Percentiles rank a stretch among this genome's conserved stretches.
Conservation (phyloP, 2,329 filamentous ascomycete species). For the Fusarium musae region DNA sequence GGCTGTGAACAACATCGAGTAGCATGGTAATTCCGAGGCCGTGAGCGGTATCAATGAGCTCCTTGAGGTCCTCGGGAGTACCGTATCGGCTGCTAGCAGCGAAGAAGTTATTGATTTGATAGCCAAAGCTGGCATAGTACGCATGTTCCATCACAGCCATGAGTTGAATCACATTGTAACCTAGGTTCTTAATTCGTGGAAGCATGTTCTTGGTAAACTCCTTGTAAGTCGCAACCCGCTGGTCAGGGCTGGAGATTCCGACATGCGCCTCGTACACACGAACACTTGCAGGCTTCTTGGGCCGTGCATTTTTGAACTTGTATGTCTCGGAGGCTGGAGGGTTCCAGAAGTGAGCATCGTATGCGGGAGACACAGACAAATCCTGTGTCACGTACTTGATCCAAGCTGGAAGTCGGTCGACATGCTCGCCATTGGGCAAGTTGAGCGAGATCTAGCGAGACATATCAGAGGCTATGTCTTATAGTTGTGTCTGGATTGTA, state of each 20-base stretch:
- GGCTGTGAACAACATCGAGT: slow-evolving; percentile 95
- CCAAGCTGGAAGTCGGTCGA: slow-evolving; percentile 94
- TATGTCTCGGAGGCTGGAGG: slow-evolving; percentile 82
- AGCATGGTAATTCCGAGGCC: slow-evolving; percentile 90
- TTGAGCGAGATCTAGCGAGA: slow-evolving; percentile 79
- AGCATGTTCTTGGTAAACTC: slow-evolving; percentile 95
- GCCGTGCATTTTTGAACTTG: slow-evolving; percentile 83
- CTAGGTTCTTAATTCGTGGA: slow-evolving; percentile 86
- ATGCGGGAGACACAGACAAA: slow-evolving; percentile 85
- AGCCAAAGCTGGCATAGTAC: slow-evolving; percentile 98
- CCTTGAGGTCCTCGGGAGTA: slow-evolving; percentile 92
- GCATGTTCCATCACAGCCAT: slow-evolving; percentile 99
- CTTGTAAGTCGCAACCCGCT: slow-evolving; percentile 91
- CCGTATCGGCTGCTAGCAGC: slow-evolving; percentile 96
- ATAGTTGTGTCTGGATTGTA: background rate
- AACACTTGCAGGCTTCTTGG: slow-evolving; percentile 84
- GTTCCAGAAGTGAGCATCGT: slow-evolving; percentile 98
- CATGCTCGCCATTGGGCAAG: slow-evolving; percentile 79
- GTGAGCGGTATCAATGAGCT: slow-evolving; percentile 95
- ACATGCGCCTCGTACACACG: slow-evolving; percentile 99
- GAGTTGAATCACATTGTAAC: slow-evolving; percentile 97
- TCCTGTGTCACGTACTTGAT: slow-evolving; percentile 98
- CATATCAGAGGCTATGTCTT: slow-evolving; percentile 7
- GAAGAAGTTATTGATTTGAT: slow-evolving; percentile 99
- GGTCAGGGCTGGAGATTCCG: slow-evolving; percentile 92